Base-by-base conservation (phyloP, 306 rosid species). In the Clitoria ternatea region DNA sequence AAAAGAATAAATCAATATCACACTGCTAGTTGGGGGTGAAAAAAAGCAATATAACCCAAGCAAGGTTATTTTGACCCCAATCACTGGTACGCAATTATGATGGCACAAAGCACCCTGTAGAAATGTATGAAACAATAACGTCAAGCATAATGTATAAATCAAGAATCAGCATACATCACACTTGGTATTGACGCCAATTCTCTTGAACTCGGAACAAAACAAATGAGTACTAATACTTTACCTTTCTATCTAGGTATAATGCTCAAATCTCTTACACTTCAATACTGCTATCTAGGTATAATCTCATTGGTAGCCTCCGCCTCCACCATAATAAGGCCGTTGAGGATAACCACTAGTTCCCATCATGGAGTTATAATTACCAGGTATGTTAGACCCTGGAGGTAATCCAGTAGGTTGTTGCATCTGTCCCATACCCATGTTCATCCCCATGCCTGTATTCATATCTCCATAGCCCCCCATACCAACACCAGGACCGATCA, bases 271-370 rank as follows among this genome's bases (percentile, higher is more conserved):
- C 83, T 81, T 81, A 57, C 61, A 20, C 44, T 33, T 22, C 13
- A 9, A 72, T 19, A n/a, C 22, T 47, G 52, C 69, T 60, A 61
- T 19, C 37, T 22, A 57, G 20, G 54, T 42, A 69, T 20, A 65
- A 22, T 65, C 66, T 85, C 83, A 85, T 83, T 75, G 84, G 67
- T 88, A 85, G 52, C 88, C 75, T 2, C 88, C 66, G n/a, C 87
- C 73, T 9, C 92, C 86, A 7, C 94, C 90, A 33, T 87, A 89
- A 33, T 87, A 89, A 4, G 87, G 91, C 74, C 77, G 94, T 70
- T 85, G 97, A 49, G 68, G 67, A 60, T 84, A 84, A 52, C 89
- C 90, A 63, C 91, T 90, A 13, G 80, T 17, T 61, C 94, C 89
- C 87, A 73, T 85, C 96, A 85, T 85, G 35, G 85, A 75, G 79